Base-by-base conservation (phyloP, 2,329 filamentous ascomycete species). In the Trichoderma koningii region DNA sequence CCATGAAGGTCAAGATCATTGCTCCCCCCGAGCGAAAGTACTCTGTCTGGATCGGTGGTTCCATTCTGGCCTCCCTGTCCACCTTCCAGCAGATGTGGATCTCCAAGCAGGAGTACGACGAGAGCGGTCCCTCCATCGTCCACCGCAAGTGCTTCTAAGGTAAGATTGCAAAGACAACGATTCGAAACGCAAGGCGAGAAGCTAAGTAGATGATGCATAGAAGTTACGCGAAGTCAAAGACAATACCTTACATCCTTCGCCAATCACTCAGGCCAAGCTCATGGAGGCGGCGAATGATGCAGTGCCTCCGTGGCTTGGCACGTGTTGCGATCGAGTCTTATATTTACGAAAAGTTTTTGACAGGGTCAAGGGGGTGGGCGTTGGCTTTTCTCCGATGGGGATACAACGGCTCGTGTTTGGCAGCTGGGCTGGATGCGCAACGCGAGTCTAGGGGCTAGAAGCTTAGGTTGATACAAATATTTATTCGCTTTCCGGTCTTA, bases 61-160 rank as follows among this genome's bases (percentile, higher is more conserved):
- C 95, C 82, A 99, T 99, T 85, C 85, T 99, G 78, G 95, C 95
- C 76, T 99, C 95, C 71, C 91, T 99, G 77, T 99, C 95, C 75
- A 99, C 95, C 83, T 99, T 99, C 94, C 95, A 99, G 88, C 95
- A 99, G 87, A 99, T 99, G 95, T 99, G 95, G 95, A 98, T 99
- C 89, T 99, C 95, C 77, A 99, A 99, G 93, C 95, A 99, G 87
- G 94, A 98, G 88, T 98, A 98, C 89, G 95, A 99, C 87, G 95
- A 98, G 92, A 95, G 90, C 82, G 94, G 94, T 85, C 95, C 94
- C 76, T 97, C 93, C 78, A 98, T 98, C 79, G 94, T 98, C 77
- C 94, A 98, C 91, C 92, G 93, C 90, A 98, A 97, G 92, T 97
- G 94, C 92, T 97, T 97, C 91, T 97, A 97, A 97, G 89, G 88